Percentiles rank a stretch among this genome's conserved stretches.
phyloP scores from a whole-genome alignment of 73 alveolate genomes.

The Paramecium sexaurelia region DNA sequence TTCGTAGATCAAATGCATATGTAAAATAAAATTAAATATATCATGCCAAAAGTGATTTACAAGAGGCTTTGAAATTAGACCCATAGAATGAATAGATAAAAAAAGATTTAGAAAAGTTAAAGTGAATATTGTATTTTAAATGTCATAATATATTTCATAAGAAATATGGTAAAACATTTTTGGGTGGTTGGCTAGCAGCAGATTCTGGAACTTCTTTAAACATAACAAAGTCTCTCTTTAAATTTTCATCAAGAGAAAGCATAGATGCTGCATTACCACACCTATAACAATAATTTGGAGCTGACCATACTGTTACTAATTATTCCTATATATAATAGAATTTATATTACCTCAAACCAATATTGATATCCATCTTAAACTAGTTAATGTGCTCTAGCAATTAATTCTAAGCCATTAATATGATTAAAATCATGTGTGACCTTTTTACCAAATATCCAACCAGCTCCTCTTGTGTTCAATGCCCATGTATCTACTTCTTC shows the following conservation, averaged over 20 bases:
- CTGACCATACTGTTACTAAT: constrained; percentile 96
- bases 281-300: constrained; percentile 96
- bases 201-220: constrained; percentile 68
- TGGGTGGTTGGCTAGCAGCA: constrained; percentile 58
- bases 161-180: constrained; percentile 67
- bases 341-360: constrained; percentile 73
- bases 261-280: constrained; percentile 94
- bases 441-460: constrained; percentile 94
- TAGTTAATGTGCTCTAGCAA: constrained; percentile 94
- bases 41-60: constrained; percentile 58
- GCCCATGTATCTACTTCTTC: constrained; percentile 95
- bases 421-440: constrained; percentile 92
- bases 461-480: constrained; percentile 94
- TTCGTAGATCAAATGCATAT: constrained; percentile 62
- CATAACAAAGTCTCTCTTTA: constrained; percentile 79
- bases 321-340: constrained; percentile 78
- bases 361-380: constrained; percentile 93
- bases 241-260: constrained; percentile 79
- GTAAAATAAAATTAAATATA: constrained; percentile 40
- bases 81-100: constrained; percentile 49
- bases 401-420: constrained; percentile 83
- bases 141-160: constrained; percentile 40
- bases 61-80: constrained; percentile 65
- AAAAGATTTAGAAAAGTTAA: constrained; percentile 49
- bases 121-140: not conserved